Evolutionary conservation across 140 eudicot genomes (phyloP).

Genomic region (Senecio squalidus): DNA sequence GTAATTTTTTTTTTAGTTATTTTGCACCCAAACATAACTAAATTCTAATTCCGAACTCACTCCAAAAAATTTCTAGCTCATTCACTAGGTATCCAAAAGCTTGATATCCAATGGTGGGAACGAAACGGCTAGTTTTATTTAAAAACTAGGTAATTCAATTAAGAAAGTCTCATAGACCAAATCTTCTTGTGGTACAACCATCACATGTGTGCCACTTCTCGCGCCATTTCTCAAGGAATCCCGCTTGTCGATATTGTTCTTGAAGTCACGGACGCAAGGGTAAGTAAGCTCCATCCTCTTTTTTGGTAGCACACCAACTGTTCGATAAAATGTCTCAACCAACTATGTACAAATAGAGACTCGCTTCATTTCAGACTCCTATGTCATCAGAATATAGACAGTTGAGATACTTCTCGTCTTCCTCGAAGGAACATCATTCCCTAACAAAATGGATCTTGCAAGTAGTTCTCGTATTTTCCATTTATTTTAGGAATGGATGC

Average conservation of each 20-base stretch:
- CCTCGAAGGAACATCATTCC: slow-evolving; percentile 56
- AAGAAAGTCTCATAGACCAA: slow-evolving; percentile 40
- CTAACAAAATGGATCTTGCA: slow-evolving; percentile 84
- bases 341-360: neutral
- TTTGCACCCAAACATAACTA: too few relatives aligned
- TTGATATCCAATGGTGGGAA: slow-evolving; percentile 22
- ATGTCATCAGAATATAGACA: slow-evolving; percentile 48
- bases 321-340: slow-evolving; percentile 44
- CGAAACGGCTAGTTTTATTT: slow-evolving; percentile 27
- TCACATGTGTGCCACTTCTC: slow-evolving; percentile 84
- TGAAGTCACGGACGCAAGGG: slow-evolving; percentile 92
- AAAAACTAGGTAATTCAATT: slow-evolving; percentile 46
- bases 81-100: too few relatives aligned
- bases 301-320: slow-evolving; percentile 23
- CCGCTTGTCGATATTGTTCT: slow-evolving; percentile 73
- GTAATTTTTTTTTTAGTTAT: too few relatives aligned
- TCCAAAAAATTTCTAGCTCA: too few relatives aligned
- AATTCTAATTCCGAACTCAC: too few relatives aligned
- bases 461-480: neutral
- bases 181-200: slow-evolving; percentile 91
- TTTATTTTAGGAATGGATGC: slow-evolving; percentile 56
- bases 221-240: slow-evolving; percentile 58
- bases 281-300: slow-evolving; percentile 12
- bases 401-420: slow-evolving; percentile 30
- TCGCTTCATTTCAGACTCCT: slow-evolving; percentile 43